phyloP scores from a whole-genome alignment of 805 yeast genomes.

The Yamadazyma olivae region DNA sequence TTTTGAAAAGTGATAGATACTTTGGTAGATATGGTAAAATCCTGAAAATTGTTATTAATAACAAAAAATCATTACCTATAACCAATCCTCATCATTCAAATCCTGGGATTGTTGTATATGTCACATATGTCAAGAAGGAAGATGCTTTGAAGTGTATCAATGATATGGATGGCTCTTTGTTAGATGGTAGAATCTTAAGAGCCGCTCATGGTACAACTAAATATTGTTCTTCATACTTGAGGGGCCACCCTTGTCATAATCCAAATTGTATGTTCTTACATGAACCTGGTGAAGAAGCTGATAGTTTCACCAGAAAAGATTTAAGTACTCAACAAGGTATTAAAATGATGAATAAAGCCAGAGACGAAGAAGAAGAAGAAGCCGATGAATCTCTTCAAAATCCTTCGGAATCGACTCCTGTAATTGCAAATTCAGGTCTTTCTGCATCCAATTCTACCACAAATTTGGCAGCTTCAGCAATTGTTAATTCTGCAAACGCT shows the following conservation, averaged over 20 bases:
- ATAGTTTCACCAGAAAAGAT: conserved; percentile 88
- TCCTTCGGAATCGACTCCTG: neutral
- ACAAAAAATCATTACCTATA: conserved; percentile 52
- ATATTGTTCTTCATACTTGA: conserved; percentile 91
- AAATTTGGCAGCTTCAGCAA: conserved; percentile 8
- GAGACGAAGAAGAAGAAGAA: conserved; percentile 18
- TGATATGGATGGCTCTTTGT: conserved; percentile 87
- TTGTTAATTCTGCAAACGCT: neutral
- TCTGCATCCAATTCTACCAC: conserved; percentile 11
- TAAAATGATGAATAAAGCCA: conserved; percentile 37
- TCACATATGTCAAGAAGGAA: conserved; percentile 87
- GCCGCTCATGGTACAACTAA: conserved; percentile 99
- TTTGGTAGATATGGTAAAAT: conserved; percentile 99
- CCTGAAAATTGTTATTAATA: conserved; percentile 88
- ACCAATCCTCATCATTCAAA: conserved; percentile 42
- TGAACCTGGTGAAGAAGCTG: conserved; percentile 99
- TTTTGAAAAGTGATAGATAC: conserved; percentile 84
- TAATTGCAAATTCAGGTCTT: conserved; percentile 10
- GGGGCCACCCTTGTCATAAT: conserved; percentile 96
- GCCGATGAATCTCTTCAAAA: conserved; percentile 14
- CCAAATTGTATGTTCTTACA: conserved; percentile 99
- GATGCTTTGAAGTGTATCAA: conserved; percentile 93
- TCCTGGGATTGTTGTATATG: conserved; percentile 92
- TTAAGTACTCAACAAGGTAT: conserved; percentile 72
- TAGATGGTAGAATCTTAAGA: conserved; percentile 84